phyloP scores from a whole-genome alignment of 129 eudicot genomes.

The Flaveria linearis region DNA sequence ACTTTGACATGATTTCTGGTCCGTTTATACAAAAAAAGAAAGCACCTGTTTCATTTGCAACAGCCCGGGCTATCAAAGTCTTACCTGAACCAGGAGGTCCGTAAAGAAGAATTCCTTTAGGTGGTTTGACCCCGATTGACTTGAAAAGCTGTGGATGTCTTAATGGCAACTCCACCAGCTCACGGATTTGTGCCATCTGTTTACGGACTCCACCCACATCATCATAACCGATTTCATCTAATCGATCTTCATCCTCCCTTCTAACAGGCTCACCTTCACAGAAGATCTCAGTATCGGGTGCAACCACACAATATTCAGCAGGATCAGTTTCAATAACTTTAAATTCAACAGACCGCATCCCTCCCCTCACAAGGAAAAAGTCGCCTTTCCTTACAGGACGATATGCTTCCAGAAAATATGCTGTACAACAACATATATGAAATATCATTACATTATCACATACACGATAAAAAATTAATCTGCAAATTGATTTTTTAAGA shows the following conservation, averaged over 20 bases:
- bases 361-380: slow-evolving; percentile 86
- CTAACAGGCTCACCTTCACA: slow-evolving; percentile 95
- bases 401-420: slow-evolving; percentile 85
- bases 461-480: background rate
- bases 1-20: slow-evolving; percentile 92
- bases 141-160: slow-evolving; percentile 94
- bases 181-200: slow-evolving; percentile 98
- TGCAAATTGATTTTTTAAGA: background rate
- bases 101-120: slow-evolving; percentile 85
- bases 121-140: slow-evolving; percentile 95
- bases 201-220: slow-evolving; percentile 99
- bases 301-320: slow-evolving; percentile 89
- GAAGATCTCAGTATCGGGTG: slow-evolving; percentile 96
- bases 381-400: slow-evolving; percentile 92
- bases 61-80: slow-evolving; percentile 91
- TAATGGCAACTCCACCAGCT: slow-evolving; percentile 85
- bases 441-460: background rate
- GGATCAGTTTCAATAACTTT: slow-evolving; percentile 93
- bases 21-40: slow-evolving; percentile 92
- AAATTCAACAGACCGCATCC: slow-evolving; percentile 92
- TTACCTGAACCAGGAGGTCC: slow-evolving; percentile 99
- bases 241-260: slow-evolving; percentile 85
- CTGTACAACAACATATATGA: slow-evolving; percentile 41
- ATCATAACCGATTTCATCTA: slow-evolving; percentile 93
- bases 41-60: slow-evolving; percentile 96